phyloP scores from a whole-genome alignment of 2,329 filamentous ascomycete species.

The Ramichloridium luteum region DNA sequence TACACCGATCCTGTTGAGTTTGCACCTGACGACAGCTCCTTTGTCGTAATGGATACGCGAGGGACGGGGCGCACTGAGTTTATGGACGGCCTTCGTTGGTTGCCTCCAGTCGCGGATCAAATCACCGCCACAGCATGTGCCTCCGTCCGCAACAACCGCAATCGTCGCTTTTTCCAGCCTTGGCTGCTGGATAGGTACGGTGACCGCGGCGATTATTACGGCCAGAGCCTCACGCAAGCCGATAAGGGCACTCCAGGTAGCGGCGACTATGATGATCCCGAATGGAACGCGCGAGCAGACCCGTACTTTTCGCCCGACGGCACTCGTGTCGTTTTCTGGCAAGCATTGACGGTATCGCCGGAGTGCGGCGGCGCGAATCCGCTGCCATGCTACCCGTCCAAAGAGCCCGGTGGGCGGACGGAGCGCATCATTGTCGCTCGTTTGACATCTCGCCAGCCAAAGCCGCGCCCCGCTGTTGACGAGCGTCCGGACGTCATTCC shows the following conservation, averaged over 20 bases:
- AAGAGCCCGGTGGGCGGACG: slow-evolving; percentile 27
- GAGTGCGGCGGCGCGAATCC: slow-evolving; percentile 35
- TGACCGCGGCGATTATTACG: slow-evolving; percentile 35
- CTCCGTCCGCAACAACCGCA: slow-evolving; percentile 36
- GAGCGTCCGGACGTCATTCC: slow-evolving; percentile 22
- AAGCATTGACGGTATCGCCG: slow-evolving; percentile 28
- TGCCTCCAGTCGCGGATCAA: slow-evolving; percentile 34
- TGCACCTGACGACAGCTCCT: slow-evolving; percentile 34
- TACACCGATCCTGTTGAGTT: slow-evolving; percentile 34
- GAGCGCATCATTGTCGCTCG: slow-evolving; percentile 33
- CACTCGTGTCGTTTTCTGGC: slow-evolving; percentile 33
- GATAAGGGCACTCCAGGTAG: slow-evolving; percentile 4
- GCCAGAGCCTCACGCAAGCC: slow-evolving; percentile 32
- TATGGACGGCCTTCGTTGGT: slow-evolving; percentile 28
- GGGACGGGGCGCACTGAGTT: slow-evolving; percentile 33
- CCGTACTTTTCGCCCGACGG: slow-evolving; percentile 32
- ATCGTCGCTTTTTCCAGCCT: slow-evolving; percentile 36
- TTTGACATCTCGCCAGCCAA: slow-evolving; percentile 25
- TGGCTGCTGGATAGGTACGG: slow-evolving; percentile 34
- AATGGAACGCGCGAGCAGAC: slow-evolving; percentile 39
- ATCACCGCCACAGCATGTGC: slow-evolving; percentile 24
- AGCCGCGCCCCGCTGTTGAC: slow-evolving; percentile 12
- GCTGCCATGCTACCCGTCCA: slow-evolving; percentile 30
- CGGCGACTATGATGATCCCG: slow-evolving; percentile 32
- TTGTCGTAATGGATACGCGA: slow-evolving; percentile 34